Conservation (phyloP, 2,329 filamentous ascomycete species). For the Fusarium sp. region DNA sequence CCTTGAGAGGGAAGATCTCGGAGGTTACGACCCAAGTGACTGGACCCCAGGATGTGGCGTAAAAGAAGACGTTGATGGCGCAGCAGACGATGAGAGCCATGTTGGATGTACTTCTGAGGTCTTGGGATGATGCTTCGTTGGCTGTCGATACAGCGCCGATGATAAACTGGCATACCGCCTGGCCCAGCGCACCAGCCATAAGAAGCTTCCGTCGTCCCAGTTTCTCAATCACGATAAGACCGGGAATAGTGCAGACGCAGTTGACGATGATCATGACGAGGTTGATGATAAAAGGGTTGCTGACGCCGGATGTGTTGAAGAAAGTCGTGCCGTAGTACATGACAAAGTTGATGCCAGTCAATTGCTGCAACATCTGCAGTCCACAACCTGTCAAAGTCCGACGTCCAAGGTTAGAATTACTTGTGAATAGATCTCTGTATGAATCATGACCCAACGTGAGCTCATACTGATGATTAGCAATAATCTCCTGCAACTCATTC, state of each 20-base stretch:
- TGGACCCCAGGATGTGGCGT: constrained; percentile 81
- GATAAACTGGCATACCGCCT: constrained; percentile 73
- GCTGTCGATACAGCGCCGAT: constrained; percentile 71
- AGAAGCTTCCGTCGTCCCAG: constrained; percentile 80
- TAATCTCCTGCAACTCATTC: constrained; percentile 79
- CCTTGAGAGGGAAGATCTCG: constrained; percentile 75
- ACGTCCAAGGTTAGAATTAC: constrained; percentile 72
- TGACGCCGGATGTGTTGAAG: constrained; percentile 70
- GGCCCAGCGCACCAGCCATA: constrained; percentile 78
- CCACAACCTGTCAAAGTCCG: constrained; percentile 78
- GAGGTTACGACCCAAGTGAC: constrained; percentile 80
- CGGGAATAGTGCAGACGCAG: constrained; percentile 78
- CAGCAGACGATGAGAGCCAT: constrained; percentile 73
- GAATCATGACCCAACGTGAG: constrained; percentile 70
- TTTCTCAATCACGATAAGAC: constrained; percentile 79
- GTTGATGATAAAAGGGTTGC: constrained; percentile 74
- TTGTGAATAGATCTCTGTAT: constrained; percentile 70
- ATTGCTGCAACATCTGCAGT: constrained; percentile 81
- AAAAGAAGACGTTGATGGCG: constrained; percentile 80
- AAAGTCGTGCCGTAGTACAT: constrained; percentile 82
- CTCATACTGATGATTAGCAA: constrained; percentile 80
- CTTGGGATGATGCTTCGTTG: constrained; percentile 20
- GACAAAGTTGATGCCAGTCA: constrained; percentile 80
- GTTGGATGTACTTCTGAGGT: constrained; percentile 59
- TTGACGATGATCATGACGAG: constrained; percentile 84